Base-by-base conservation (phyloP, 2,329 filamentous ascomycete species). In the Aspergillus persii region DNA sequence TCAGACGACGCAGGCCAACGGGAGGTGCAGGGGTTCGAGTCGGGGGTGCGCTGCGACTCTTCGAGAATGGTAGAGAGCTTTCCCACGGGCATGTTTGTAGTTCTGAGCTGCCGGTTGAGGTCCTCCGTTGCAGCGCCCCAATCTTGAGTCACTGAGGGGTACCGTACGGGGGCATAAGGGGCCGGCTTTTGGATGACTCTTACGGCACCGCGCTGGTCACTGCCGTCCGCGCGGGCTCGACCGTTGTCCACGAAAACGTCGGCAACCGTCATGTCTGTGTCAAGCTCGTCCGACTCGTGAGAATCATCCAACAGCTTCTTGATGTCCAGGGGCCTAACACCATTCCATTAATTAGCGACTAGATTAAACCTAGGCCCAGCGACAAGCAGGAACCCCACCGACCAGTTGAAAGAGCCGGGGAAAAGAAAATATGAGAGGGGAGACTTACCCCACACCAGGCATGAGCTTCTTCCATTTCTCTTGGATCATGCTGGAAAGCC, bases 191-290 rank as follows among this genome's bases (percentile, higher is more conserved):
- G 74, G 30, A 76, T 61, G 11, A 77, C 74, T 9, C 72, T 69
- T 2, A 77, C 68, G 1, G 64, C 67, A 5, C 64, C 71, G 9
- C 67, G 66, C 63, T 77, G 75, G 61, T 77, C 75, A 33, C 66
- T 63, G 6, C 71, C 71, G 47, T 77, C 75, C 3, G 65, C 33
- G 8, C 58, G 65, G 4, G 71, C 74, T 49, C 73, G 73, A 2
- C 75, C 75, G 44, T 62, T 68, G 54, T 77, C 69, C 12, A 77
- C 70, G 55, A 74, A 77, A 7, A 77, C 72, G 56, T 77, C 73
- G 2, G 72, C 72, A 23, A 76, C 74, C 0, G 72, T 72, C 62
- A 75, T 60, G 9, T 71, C 68, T 23, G 66, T 50, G 56, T 70
- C 69, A 26, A 77, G 69, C 30, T 74, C 68, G 41, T 72, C 66